Evolutionary conservation across 2,329 filamentous ascomycete genomes (phyloP).

Genomic region (Phoma sp.): DNA sequence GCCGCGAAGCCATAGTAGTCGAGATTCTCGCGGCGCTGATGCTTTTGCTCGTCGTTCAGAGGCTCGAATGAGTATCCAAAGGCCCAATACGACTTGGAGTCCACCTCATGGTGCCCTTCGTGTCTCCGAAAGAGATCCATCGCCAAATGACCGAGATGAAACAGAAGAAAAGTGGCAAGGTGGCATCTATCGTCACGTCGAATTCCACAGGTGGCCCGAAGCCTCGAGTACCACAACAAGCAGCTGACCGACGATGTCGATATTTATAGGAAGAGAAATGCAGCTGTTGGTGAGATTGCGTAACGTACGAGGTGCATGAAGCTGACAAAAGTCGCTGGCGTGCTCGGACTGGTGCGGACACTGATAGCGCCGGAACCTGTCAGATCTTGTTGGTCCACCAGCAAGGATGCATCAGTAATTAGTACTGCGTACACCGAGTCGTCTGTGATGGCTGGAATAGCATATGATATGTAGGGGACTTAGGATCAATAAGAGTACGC

Average conservation of each 20-base stretch:
- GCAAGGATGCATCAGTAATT: background rate
- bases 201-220: background rate
- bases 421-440: background rate
- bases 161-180: background rate
- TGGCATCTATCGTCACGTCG: background rate
- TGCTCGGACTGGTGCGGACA: constrained; percentile 17
- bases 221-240: background rate
- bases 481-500: constrained; percentile 19
- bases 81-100: constrained; percentile 34
- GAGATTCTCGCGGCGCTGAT: constrained; percentile 59
- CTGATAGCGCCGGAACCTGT: constrained; percentile 17
- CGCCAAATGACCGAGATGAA: background rate
- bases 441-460: background rate
- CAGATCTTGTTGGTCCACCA: constrained; percentile 23
- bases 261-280: constrained; percentile 2
- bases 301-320: constrained; percentile 9
- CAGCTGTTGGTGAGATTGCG: constrained; percentile 5
- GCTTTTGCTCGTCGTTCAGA: constrained; percentile 57
- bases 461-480: background rate
- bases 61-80: constrained; percentile 61
- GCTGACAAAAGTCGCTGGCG: constrained; percentile 16
- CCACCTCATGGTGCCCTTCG: constrained; percentile 33
- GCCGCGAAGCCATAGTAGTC: constrained; percentile 62
- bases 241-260: background rate
- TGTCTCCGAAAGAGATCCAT: constrained; percentile 31